phyloP scores from a whole-genome alignment of 176 grass and related monocot genomes.

The Ensete ventricosum region DNA sequence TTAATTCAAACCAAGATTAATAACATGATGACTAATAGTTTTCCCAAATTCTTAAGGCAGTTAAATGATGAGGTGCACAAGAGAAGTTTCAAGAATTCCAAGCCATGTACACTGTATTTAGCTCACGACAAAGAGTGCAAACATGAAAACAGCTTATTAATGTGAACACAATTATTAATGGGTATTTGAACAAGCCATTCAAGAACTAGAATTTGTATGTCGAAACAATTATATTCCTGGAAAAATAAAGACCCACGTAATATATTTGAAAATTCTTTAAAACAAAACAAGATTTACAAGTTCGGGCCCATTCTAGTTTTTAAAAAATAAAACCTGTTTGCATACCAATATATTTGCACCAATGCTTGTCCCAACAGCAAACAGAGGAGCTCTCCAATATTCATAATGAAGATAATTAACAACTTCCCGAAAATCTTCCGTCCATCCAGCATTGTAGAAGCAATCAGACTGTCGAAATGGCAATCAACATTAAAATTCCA shows the following conservation, averaged over 20 bases:
- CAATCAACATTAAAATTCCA: constrained; percentile 18
- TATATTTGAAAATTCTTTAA: neutral
- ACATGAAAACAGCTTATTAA: too few species aligned
- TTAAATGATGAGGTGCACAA: neutral
- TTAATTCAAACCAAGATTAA: neutral
- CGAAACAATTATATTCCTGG: too few species aligned
- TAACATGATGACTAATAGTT: neutral
- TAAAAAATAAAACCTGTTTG: neutral
- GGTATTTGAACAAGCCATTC: neutral
- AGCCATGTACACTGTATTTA: neutral
- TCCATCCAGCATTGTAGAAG: constrained; percentile 96
- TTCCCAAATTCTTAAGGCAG: neutral
- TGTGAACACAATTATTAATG: too few species aligned
- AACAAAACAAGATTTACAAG: neutral
- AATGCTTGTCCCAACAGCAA: constrained; percentile 94
- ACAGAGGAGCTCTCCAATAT: constrained; percentile 60
- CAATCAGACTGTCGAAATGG: constrained; percentile 61
- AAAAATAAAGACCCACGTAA: too few species aligned
- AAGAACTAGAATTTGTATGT: neutral
- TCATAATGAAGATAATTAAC: constrained; percentile 70
- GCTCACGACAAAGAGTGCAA: too few species aligned
- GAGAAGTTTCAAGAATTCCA: neutral
- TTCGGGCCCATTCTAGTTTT: neutral
- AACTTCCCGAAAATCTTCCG: constrained; percentile 72
- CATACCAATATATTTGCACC: constrained; percentile 94